Conservation (phyloP, 441 rosid genomes). For the Croton laevigatus region DNA sequence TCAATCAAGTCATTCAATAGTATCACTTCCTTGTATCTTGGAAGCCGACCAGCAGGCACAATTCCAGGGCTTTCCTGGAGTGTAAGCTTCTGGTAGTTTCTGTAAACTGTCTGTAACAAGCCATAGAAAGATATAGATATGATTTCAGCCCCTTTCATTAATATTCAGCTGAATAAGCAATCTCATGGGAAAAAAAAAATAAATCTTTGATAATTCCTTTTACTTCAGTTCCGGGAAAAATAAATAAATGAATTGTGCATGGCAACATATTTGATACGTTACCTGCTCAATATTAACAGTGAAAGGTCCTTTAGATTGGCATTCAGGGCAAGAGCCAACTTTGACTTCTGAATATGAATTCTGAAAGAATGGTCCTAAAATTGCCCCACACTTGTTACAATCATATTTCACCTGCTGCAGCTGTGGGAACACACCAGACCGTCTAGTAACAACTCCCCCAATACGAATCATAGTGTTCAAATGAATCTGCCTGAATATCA, state of each 20-base stretch:
- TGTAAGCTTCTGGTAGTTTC: constrained; percentile 95
- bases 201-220: background rate
- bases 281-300: constrained; percentile 97
- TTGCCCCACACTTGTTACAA: constrained; percentile 90
- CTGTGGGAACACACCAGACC: constrained; percentile 97
- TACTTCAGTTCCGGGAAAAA: background rate
- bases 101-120: constrained; percentile 78
- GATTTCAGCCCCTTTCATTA: background rate
- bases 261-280: constrained; percentile 14
- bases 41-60: constrained; percentile 99
- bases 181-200: background rate
- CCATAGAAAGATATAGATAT: constrained; percentile 5
- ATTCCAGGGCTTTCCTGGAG: constrained; percentile 99
- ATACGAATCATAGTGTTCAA: constrained; percentile 97
- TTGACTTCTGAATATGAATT: constrained; percentile 97
- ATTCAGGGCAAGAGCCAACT: constrained; percentile 97
- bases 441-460: constrained; percentile 97
- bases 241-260: background rate
- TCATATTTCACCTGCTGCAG: constrained; percentile 97
- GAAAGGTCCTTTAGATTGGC: constrained; percentile 97
- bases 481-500: constrained; percentile 78
- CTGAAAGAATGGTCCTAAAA: constrained; percentile 94
- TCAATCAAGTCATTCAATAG: constrained; percentile 89
- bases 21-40: constrained; percentile 98
- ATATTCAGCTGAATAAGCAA: constrained; percentile 1